phyloP scores from a whole-genome alignment of 2,329 filamentous ascomycete genomes.

The Ophiostoma populinum region DNA sequence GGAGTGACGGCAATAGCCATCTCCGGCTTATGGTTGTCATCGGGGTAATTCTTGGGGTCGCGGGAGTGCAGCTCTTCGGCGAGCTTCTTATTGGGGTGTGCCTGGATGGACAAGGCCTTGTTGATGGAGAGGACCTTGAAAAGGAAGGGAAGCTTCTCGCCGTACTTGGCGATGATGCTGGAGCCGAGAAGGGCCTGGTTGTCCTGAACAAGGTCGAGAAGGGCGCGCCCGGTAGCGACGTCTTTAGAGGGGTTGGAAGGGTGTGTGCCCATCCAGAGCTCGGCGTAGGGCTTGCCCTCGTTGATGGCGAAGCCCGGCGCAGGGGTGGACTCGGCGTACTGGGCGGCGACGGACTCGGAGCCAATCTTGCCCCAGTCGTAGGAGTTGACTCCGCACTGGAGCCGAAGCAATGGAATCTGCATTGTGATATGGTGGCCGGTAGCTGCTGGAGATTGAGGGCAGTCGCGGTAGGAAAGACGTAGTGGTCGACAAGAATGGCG shows the following conservation, averaged over 20 bases:
- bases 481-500: background rate
- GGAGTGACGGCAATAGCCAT: conserved; percentile 97
- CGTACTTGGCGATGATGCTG: conserved; percentile 58
- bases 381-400: conserved; percentile 88
- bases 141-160: conserved; percentile 74
- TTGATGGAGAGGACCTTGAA: conserved; percentile 96
- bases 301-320: conserved; percentile 59
- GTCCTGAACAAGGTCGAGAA: conserved; percentile 74
- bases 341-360: conserved; percentile 69
- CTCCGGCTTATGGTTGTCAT: conserved; percentile 99
- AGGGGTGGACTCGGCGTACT: conserved; percentile 73
- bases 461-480: background rate
- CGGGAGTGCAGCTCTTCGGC: conserved; percentile 73
- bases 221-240: conserved; percentile 61
- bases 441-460: too few relatives aligned
- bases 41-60: conserved; percentile 88
- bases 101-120: conserved; percentile 93
- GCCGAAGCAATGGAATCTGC: conserved; percentile 68
- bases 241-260: conserved; percentile 91
- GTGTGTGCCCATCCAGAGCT: conserved; percentile 99
- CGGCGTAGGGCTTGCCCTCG: conserved; percentile 68
- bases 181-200: conserved; percentile 68
- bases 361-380: conserved; percentile 99
- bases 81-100: conserved; percentile 88
- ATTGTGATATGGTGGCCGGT: conserved; percentile 25